Evolutionary conservation across 306 rosid genomes (phyloP).

Genomic region (Begonia peltatifolia): DNA sequence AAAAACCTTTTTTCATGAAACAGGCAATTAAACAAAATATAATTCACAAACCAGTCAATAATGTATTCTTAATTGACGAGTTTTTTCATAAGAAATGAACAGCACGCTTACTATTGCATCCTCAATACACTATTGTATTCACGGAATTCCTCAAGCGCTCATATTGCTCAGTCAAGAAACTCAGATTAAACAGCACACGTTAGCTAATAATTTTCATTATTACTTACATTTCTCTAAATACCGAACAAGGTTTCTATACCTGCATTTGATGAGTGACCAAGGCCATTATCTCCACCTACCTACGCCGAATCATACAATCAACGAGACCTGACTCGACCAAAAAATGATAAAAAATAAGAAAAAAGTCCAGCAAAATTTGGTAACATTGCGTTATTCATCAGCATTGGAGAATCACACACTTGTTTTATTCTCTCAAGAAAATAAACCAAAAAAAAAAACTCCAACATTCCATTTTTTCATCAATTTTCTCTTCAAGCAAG

Average conservation of each 20-base stretch:
- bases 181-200: background rate
- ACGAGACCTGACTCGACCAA: constrained; percentile 17
- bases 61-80: background rate
- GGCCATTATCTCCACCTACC: constrained; percentile 31
- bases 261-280: constrained; percentile 53
- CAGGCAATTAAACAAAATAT: no score
- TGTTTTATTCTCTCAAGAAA: no score
- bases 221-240: background rate
- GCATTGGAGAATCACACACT: no score
- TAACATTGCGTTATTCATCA: no score
- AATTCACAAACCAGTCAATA: no score
- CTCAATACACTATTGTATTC: background rate
- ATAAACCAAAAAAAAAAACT: no score
- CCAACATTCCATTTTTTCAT: no score
- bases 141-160: background rate
- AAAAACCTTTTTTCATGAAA: no score
- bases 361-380: no score
- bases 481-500: no score
- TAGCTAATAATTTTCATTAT: no score
- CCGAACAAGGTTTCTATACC: constrained; percentile 21
- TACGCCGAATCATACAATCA: constrained; percentile 27
- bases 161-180: background rate
- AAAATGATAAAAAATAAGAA: background rate
- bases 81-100: background rate
- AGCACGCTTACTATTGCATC: no score